Conservation (phyloP, 495 filamentous ascomycete genomes). For the Aspergillus bridgeri region DNA sequence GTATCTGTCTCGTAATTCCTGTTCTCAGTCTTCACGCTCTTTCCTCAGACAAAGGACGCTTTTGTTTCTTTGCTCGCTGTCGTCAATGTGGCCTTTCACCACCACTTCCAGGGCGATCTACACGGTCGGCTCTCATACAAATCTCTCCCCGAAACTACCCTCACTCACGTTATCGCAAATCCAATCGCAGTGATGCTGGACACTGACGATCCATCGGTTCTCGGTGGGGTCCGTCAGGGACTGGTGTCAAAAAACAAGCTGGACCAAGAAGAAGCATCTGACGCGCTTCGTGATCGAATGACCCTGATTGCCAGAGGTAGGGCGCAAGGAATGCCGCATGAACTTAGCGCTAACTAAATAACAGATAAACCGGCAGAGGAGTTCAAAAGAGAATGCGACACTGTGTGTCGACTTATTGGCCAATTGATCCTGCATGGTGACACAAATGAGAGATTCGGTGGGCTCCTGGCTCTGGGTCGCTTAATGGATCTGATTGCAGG, state of each 20-base stretch:
- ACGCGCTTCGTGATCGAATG: background rate
- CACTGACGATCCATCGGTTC: background rate
- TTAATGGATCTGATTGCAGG: constrained; percentile 95
- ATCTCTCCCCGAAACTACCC: background rate
- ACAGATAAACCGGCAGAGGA: constrained; percentile 73
- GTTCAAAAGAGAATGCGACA: constrained; percentile 74
- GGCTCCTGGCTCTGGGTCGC: constrained; percentile 84
- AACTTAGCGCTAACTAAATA: background rate
- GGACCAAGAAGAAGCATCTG: background rate
- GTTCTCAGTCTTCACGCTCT: too few relatives aligned
- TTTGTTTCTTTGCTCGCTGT: too few relatives aligned
- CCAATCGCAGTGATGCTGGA: background rate
- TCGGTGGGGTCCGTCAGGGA: background rate
- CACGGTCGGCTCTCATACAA: background rate
- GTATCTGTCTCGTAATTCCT: too few relatives aligned
- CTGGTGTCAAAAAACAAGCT: background rate
- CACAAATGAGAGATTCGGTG: constrained; percentile 81
- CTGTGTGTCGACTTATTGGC: constrained; percentile 71
- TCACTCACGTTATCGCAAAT: background rate
- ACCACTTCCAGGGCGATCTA: background rate
- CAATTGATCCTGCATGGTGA: constrained; percentile 75
- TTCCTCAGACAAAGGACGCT: too few relatives aligned
- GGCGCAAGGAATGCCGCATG: background rate
- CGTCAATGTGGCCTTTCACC: too few relatives aligned
- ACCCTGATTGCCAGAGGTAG: background rate